Conservation (phyloP, 208 protist species). For the Trypanosoma theileri region DNA sequence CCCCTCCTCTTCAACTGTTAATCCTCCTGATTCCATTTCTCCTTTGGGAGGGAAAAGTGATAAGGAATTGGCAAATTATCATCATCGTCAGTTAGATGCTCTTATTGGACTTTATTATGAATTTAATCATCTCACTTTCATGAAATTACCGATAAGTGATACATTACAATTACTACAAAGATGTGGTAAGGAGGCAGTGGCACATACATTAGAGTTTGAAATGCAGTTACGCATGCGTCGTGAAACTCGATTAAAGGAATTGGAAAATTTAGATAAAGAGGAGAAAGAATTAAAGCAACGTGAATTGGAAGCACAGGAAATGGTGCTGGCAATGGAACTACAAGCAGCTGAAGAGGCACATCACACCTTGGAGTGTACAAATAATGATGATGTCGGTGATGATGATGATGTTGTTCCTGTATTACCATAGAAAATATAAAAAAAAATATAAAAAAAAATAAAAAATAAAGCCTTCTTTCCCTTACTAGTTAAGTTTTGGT, state of each 20-base stretch:
- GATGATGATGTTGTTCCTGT: not conserved
- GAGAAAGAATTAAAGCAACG: conserved; percentile 39
- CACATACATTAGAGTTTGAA: conserved; percentile 78
- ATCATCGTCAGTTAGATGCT: conserved; percentile 78
- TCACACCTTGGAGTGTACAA: conserved; percentile 15
- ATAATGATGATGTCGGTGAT: not conserved
- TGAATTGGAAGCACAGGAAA: conserved; percentile 20
- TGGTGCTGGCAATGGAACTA: conserved; percentile 19
- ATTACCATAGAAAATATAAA: too few relatives aligned
- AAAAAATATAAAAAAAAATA: too few relatives aligned
- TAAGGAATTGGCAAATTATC: conserved; percentile 44
- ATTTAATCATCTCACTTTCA: conserved; percentile 85
- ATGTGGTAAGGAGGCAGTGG: conserved; percentile 70
- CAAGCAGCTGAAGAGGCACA: conserved; percentile 43
- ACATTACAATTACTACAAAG: conserved; percentile 73
- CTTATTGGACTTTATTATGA: conserved; percentile 82
- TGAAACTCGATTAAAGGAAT: conserved; percentile 43
- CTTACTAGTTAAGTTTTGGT: too few relatives aligned
- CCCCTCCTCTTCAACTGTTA: not conserved
- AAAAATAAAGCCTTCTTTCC: too few relatives aligned
- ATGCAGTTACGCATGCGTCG: conserved; percentile 54
- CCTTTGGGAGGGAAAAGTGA: conserved; percentile 10
- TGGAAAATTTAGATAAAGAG: conserved; percentile 43
- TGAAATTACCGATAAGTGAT: conserved; percentile 81
- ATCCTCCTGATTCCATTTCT: not conserved